phyloP scores from a whole-genome alignment of 2,329 filamentous ascomycete genomes.

The Cladophialophora chaetospira region DNA sequence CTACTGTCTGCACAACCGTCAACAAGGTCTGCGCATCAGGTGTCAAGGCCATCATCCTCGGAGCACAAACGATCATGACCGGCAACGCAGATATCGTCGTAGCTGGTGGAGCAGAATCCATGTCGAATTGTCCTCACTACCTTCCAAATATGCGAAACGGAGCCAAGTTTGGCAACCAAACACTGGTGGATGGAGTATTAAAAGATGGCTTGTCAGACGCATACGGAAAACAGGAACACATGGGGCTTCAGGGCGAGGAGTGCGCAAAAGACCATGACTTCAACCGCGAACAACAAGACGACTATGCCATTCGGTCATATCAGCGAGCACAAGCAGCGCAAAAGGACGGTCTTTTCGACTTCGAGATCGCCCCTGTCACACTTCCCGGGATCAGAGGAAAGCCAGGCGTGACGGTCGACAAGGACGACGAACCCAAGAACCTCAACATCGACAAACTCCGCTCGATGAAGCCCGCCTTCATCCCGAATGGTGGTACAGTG shows the following conservation, averaged over 20 bases:
- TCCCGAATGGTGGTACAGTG: constrained; percentile 75
- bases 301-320: constrained; percentile 94
- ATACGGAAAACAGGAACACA: constrained; percentile 89
- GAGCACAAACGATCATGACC: constrained; percentile 95
- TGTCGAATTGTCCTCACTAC: constrained; percentile 98
- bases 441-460: constrained; percentile 79
- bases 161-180: constrained; percentile 91
- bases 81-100: constrained; percentile 91
- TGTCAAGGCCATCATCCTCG: constrained; percentile 91
- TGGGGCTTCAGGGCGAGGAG: constrained; percentile 91
- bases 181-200: constrained; percentile 84
- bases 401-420: constrained; percentile 75
- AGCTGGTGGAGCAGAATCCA: constrained; percentile 93
- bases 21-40: constrained; percentile 99
- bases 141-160: constrained; percentile 82
- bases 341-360: constrained; percentile 75
- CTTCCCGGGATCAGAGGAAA: constrained; percentile 88
- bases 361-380: constrained; percentile 87
- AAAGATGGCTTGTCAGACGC: constrained; percentile 94
- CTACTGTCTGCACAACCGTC: constrained; percentile 83
- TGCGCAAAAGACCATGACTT: constrained; percentile 83
- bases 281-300: constrained; percentile 83
- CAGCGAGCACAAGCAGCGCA: constrained; percentile 88
- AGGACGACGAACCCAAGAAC: constrained; percentile 96
- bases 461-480: constrained; percentile 80